Conservation (phyloP, 331 rosid species). For the Saraca asoca region DNA sequence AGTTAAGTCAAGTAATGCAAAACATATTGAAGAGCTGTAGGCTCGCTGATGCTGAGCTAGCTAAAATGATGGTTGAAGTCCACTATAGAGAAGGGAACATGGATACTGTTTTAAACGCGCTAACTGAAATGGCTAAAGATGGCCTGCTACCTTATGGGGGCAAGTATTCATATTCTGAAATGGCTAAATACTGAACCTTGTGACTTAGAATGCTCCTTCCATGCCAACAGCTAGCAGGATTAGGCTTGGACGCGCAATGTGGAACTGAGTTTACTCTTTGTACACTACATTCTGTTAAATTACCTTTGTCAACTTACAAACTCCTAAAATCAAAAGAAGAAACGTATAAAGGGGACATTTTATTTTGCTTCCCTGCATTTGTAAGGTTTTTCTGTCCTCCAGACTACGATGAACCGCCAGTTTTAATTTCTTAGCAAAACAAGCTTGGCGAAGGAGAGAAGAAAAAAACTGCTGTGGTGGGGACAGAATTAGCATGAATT, state of each 20-base stretch:
- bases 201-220: conserved; percentile 4
- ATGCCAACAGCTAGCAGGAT: conserved; percentile 4
- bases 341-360: no score
- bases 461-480: no score
- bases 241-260: conserved; percentile 16
- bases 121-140: conserved; percentile 78
- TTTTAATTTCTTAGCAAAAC: no score
- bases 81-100: conserved; percentile 86
- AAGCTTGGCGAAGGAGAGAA: no score
- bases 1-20: conserved; percentile 60
- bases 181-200: conserved; percentile 8
- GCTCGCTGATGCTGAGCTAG: conserved; percentile 70
- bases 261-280: background rate
- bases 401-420: no score
- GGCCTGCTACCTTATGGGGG: conserved; percentile 76
- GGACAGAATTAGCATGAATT: no score
- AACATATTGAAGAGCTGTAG: conserved; percentile 59
- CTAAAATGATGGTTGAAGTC: conserved; percentile 65
- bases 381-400: no score
- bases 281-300: no score
- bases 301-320: no score
- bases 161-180: conserved; percentile 36
- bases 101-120: conserved; percentile 66
- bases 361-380: no score
- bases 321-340: no score